Percentiles rank a stretch among this genome's conserved stretches.
phyloP scores from a whole-genome alignment of 228 moss, liverwort and hornwort genomes.

The Sphagnum fallax region DNA sequence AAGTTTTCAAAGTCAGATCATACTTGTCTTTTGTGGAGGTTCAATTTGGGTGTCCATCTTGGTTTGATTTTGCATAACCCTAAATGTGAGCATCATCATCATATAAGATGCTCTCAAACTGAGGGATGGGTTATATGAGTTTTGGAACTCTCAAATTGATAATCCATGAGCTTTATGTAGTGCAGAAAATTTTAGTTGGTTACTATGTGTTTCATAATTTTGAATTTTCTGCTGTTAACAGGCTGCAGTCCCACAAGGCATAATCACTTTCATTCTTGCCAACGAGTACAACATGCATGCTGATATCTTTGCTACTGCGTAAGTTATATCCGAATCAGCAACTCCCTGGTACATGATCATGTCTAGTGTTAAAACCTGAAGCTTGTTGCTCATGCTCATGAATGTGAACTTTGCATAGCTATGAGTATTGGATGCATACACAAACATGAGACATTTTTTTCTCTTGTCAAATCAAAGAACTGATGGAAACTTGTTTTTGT shows the following conservation, averaged over 20 bases:
- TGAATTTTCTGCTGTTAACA: conserved; percentile 7
- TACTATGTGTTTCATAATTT: neutral
- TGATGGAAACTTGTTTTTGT: neutral
- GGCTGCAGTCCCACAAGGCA: conserved; percentile 67
- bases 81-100: neutral
- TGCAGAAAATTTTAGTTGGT: neutral
- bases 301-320: conserved; percentile 64
- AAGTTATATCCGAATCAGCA: conserved; percentile 5
- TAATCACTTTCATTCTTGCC: conserved; percentile 54
- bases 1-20: too few species aligned
- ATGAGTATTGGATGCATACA: neutral
- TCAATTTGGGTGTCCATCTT: too few species aligned
- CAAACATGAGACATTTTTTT: neutral
- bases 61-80: too few species aligned
- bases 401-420: neutral
- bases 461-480: neutral
- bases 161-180: neutral
- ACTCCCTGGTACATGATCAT: neutral
- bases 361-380: neutral
- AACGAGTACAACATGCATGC: conserved; percentile 51
- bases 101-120: neutral
- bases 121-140: neutral
- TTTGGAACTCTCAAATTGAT: neutral
- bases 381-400: neutral
- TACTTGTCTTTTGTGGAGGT: too few species aligned